A percentile compares a stretch with the other conserved stretches of the same genome.
These are phyloP conservation scores for Magnolia officinalis DNA, from an alignment of 164 flowering plant genomes.

Conservation along the genomic window DNA sequence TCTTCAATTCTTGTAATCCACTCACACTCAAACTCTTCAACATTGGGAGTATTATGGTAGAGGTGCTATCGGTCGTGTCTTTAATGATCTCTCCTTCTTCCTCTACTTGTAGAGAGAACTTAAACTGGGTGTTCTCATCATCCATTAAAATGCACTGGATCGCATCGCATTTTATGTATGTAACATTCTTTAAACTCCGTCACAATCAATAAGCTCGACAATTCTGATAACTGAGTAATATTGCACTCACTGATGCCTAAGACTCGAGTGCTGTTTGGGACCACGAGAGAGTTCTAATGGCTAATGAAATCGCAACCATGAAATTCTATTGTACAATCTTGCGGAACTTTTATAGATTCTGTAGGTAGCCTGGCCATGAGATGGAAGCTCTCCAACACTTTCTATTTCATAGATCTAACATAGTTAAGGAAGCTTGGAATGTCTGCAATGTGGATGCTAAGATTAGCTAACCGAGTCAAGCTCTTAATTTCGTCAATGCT, in stretches of 20 bases:
- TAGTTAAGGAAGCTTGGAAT: background rate
- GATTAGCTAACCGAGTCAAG: background rate
- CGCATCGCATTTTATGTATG: background rate
- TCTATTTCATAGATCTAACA: background rate
- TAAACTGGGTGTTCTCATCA: background rate
- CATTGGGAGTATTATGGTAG: background rate
- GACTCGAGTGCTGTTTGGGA: slow-evolving; percentile 3
- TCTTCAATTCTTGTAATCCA: background rate
- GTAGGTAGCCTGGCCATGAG: background rate
- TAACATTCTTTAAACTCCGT: slow-evolving; percentile 3
- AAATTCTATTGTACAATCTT: background rate
- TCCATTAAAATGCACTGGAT: background rate
- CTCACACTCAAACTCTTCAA: background rate
- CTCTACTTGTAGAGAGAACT: background rate
- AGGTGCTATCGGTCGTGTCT: background rate
- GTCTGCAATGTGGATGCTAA: background rate
- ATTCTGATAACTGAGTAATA: background rate
- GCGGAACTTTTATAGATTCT: background rate
- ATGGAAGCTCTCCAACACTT: slow-evolving; percentile 1
- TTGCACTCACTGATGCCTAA: background rate
- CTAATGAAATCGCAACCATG: background rate
- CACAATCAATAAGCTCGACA: background rate
- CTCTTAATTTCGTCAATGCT: slow-evolving; percentile 7
- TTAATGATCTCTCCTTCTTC: background rate
- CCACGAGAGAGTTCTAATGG: background rate